Base-by-base conservation (phyloP, 331 rosid genomes). In the Pyrus hybrid region DNA sequence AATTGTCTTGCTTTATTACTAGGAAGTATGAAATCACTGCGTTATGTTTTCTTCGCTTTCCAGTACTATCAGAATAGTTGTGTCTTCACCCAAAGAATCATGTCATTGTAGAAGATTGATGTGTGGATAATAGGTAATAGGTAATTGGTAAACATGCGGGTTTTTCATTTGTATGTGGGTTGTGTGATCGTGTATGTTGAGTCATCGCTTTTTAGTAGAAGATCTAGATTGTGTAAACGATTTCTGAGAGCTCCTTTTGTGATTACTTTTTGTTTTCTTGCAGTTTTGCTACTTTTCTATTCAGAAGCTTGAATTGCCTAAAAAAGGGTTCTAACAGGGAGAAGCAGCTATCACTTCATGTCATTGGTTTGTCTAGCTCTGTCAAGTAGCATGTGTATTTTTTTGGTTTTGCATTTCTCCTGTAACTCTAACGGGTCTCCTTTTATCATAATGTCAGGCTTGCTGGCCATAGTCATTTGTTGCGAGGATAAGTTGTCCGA, bases 241-340 rank as follows among this genome's bases (percentile, higher is more conserved):
- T 41, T 41, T 41, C 47, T 41, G 47, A 41, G 47, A 41, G 47
- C 47, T 41, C 14, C 47, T 41, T 41, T 41, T 12, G 47, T 41
- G 47, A 41, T 41, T 41, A 41, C 47, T 41, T 41, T 57, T 20
- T 67, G 17, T 72, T 56, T 53, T 37, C 21, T 74, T 73, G 72
- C 76, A 80, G 80, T 4, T 80, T 80, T 73, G 80, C 84, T 32
- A 80, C 73, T 35, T 70, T 75, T 51, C 84, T 80, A 5, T 80
- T 69, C 58, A 72, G 84, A 21, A 51, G 56, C 28, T 64, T 80
- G 23, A 7, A 32, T 23, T 65, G 43, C 30, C 8, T 80, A 7
- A 63, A 80, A 71, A 63, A 33, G 20, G 84, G 84, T 61, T 80
- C 80, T 54, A 5, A 76, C 18, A 69, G 63, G 32, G 80, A 80